A percentile compares a stretch with the other conserved stretches of the same genome.
Conservation (phyloP, 768 basidiomycete species). For the Floccularia luteovirens region DNA sequence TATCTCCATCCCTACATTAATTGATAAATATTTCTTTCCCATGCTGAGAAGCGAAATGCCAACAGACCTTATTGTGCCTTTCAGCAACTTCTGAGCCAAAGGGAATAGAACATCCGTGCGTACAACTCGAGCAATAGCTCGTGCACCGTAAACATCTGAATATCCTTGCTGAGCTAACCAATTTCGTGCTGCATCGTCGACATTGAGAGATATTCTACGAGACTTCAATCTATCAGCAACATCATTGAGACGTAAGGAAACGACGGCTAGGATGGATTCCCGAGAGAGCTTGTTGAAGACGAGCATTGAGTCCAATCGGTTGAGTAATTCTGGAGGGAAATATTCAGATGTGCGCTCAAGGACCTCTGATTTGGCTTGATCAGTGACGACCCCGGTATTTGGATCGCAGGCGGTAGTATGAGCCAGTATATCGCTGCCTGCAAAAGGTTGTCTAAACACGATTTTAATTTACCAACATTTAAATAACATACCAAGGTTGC, state of each 20-base stretch:
- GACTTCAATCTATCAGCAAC: slow-evolving; percentile 58
- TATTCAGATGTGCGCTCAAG: slow-evolving; percentile 67
- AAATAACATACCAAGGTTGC: slow-evolving; percentile 60
- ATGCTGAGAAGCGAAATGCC: background rate
- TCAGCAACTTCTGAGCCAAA: slow-evolving; percentile 71
- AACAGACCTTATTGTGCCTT: slow-evolving; percentile 67
- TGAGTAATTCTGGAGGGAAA: slow-evolving; percentile 88
- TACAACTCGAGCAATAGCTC: slow-evolving; percentile 84
- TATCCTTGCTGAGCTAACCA: slow-evolving; percentile 78
- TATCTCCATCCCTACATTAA: slow-evolving; percentile 53
- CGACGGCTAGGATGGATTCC: slow-evolving; percentile 69
- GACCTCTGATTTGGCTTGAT: slow-evolving; percentile 57
- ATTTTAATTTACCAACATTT: background rate
- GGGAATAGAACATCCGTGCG: slow-evolving; percentile 77
- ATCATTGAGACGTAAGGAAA: slow-evolving; percentile 68
- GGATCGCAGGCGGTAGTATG: slow-evolving; percentile 52
- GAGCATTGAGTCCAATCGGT: slow-evolving; percentile 79
- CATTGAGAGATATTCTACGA: slow-evolving; percentile 64
- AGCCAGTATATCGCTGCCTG: slow-evolving; percentile 64
- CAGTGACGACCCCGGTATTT: slow-evolving; percentile 54
- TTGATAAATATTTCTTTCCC: slow-evolving; percentile 2
- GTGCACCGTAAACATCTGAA: slow-evolving; percentile 80
- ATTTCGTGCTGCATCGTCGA: slow-evolving; percentile 48
- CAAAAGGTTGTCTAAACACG: background rate
- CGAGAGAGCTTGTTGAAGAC: slow-evolving; percentile 88